Conservation (phyloP, 1,284 basidiomycete genomes). For the Termitomyces sp. region DNA sequence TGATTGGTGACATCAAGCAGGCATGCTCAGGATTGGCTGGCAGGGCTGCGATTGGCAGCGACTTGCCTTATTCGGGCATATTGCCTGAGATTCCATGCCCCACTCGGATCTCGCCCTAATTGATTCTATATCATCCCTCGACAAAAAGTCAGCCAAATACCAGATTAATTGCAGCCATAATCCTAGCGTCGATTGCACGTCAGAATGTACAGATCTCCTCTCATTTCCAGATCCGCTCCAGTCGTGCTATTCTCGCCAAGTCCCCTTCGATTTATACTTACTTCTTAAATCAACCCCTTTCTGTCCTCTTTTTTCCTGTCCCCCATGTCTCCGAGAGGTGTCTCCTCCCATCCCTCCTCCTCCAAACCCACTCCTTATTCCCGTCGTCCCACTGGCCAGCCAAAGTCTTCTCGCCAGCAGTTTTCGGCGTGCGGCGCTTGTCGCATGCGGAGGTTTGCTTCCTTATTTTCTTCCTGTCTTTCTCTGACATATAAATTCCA, state of each 20-base stretch:
- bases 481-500: conserved; percentile 23
- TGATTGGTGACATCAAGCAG: conserved; percentile 18
- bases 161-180: conserved; percentile 12
- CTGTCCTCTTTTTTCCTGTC: conserved; percentile 18
- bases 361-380: conserved; percentile 41
- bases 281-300: conserved; percentile 28
- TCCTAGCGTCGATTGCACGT: conserved; percentile 16
- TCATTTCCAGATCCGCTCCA: conserved; percentile 32
- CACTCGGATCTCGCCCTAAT: conserved; percentile 24
- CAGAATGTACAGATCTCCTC: conserved; percentile 33
- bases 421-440: conserved; percentile 89
- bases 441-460: conserved; percentile 69
- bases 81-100: conserved; percentile 3
- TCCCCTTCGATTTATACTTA: conserved; percentile 23
- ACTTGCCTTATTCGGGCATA: not conserved
- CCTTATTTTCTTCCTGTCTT: conserved; percentile 7
- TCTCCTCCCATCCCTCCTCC: conserved; percentile 24
- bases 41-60: conserved; percentile 5
- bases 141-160: conserved; percentile 20
- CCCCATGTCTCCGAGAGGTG: conserved; percentile 50
- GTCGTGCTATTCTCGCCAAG: conserved; percentile 25
- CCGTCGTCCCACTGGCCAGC: conserved; percentile 50
- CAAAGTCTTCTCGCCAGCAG: conserved; percentile 73
- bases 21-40: not conserved
- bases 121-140: conserved; percentile 19